A percentile compares a stretch with the other conserved stretches of the same genome.
These are phyloP conservation scores for Pseudogymnoascus sp. DNA, from an alignment of 2,329 filamentous ascomycete genomes.

Conservation along the genomic window DNA sequence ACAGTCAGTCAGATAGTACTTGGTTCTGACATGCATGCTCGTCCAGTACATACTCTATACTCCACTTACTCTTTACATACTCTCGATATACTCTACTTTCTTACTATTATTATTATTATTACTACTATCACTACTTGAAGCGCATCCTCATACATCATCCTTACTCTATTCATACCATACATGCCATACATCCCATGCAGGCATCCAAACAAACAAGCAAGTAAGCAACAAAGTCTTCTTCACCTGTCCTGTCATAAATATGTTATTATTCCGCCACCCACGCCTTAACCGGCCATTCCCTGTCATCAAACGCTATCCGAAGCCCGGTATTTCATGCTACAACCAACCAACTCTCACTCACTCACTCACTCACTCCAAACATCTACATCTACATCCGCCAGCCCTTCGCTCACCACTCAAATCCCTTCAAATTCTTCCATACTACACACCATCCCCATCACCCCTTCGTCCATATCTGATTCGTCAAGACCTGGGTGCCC, in stretches of 20 bases:
- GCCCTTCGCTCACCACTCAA: not conserved
- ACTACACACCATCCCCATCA: too few relatives aligned
- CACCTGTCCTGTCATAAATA: not conserved
- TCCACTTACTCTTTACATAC: too few relatives aligned
- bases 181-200: not conserved
- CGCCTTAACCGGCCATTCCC: not conserved
- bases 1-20: too few relatives aligned
- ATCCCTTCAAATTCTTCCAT: not conserved
- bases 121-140: too few relatives aligned
- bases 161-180: not conserved
- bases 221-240: not conserved
- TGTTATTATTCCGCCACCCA: not conserved
- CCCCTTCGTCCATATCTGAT: not conserved
- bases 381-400: too few relatives aligned
- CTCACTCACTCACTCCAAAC: too few relatives aligned
- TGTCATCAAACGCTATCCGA: not conserved
- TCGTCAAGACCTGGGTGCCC: not conserved
- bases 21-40: not conserved
- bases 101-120: too few relatives aligned
- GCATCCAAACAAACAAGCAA: too few relatives aligned
- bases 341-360: too few relatives aligned
- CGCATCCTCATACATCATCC: not conserved
- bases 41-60: not conserved
- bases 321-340: not conserved
- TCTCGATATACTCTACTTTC: too few relatives aligned